Percentiles rank a stretch among this genome's conserved stretches.
phyloP scores from a whole-genome alignment of 2,329 filamentous ascomycete species.

The Aciculosporium take region DNA sequence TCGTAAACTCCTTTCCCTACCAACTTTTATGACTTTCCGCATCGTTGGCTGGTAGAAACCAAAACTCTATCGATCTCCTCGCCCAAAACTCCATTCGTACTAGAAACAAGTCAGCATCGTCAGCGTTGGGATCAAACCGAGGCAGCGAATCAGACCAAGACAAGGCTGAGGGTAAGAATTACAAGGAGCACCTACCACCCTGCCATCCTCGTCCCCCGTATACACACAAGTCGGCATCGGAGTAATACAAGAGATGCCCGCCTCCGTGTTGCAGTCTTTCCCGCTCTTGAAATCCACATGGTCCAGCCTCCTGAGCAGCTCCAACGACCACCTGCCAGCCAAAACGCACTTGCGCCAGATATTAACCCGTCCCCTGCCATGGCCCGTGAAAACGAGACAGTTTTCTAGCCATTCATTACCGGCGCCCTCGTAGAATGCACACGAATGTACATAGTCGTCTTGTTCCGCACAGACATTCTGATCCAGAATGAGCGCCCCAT shows the following conservation, averaged over 20 bases:
- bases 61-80: constrained; percentile 38
- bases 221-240: constrained; percentile 76
- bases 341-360: constrained; percentile 48
- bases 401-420: constrained; percentile 86
- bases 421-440: constrained; percentile 84
- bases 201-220: constrained; percentile 84
- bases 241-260: constrained; percentile 72
- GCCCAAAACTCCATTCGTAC: constrained; percentile 52
- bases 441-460: constrained; percentile 67
- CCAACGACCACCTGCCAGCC: constrained; percentile 55
- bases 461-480: constrained; percentile 59
- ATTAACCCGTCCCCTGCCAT: constrained; percentile 71
- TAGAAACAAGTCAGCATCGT: constrained; percentile 14
- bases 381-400: constrained; percentile 77
- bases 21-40: background rate
- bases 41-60: constrained; percentile 6
- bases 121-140: constrained; percentile 3
- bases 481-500: constrained; percentile 68
- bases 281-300: constrained; percentile 56
- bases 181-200: constrained; percentile 46
- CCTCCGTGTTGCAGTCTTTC: constrained; percentile 41
- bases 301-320: constrained; percentile 68
- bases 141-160: background rate
- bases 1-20: background rate
- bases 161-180: no score